phyloP scores from a whole-genome alignment of 495 filamentous ascomycete species.

The Penicillium manginii region DNA sequence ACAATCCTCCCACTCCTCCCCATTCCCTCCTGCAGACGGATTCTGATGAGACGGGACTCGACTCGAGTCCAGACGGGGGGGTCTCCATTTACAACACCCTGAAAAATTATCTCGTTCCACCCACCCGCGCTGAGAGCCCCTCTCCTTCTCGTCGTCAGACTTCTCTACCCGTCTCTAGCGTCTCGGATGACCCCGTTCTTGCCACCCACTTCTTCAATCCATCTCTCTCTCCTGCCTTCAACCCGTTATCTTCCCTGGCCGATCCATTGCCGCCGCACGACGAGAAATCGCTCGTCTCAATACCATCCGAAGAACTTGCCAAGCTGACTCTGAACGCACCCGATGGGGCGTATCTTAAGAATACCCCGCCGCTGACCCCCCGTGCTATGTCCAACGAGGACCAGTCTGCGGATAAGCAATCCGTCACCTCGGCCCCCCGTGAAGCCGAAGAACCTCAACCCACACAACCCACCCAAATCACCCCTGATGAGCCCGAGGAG shows the following conservation, averaged over 20 bases:
- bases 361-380: constrained; percentile 84
- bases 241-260: constrained; percentile 57
- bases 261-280: constrained; percentile 50
- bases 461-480: neutral
- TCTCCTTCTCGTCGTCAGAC: constrained; percentile 54
- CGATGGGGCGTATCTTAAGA: constrained; percentile 70
- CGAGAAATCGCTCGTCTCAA: constrained; percentile 53
- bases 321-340: constrained; percentile 84
- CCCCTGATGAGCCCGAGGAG: constrained; percentile 29
- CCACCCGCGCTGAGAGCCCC: constrained; percentile 30
- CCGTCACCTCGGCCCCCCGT: constrained; percentile 34
- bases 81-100: constrained; percentile 45
- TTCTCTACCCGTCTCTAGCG: constrained; percentile 63
- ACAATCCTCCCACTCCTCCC: constrained; percentile 48
- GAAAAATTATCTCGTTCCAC: constrained; percentile 47
- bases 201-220: constrained; percentile 80
- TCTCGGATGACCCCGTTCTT: constrained; percentile 69
- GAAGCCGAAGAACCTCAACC: constrained; percentile 27
- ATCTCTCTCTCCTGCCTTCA: constrained; percentile 56
- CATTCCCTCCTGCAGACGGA: constrained; percentile 51
- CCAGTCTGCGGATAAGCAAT: constrained; percentile 40
- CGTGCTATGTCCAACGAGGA: constrained; percentile 76
- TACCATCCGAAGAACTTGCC: constrained; percentile 69
- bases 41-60: constrained; percentile 42
- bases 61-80: constrained; percentile 37